Conservation (phyloP, 2,329 filamentous ascomycete genomes). For the Herpomyces periplanetae region DNA sequence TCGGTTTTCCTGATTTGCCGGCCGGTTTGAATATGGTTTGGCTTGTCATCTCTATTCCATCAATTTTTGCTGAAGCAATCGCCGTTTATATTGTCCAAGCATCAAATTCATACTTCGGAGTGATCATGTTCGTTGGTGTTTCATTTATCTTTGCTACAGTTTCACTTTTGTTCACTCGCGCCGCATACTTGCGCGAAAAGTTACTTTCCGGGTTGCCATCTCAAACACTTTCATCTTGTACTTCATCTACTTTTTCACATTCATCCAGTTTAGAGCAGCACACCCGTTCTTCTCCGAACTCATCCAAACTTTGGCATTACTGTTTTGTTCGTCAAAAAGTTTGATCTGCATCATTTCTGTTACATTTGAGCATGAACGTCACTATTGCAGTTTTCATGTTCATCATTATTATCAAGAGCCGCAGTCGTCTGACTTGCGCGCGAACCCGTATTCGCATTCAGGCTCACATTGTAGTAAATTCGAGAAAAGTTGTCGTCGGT, state of each 20-base stretch:
- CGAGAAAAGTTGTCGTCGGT: too few species aligned
- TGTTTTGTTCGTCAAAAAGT: too few species aligned
- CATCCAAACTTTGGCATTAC: too few species aligned
- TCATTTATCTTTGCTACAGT: conserved; percentile 16
- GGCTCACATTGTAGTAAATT: too few species aligned
- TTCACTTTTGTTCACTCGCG: background rate
- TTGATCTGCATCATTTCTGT: too few species aligned
- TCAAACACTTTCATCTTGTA: conserved; percentile 11
- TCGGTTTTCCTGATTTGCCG: conserved; percentile 25
- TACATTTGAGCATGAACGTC: too few species aligned
- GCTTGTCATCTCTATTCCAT: conserved; percentile 26
- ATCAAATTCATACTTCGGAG: conserved; percentile 12
- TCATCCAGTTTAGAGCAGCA: too few species aligned
- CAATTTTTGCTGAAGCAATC: conserved; percentile 25
- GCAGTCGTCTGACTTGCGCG: too few species aligned
- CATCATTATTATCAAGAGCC: too few species aligned
- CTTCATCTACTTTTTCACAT: conserved; percentile 17
- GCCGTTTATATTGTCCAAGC: conserved; percentile 15
- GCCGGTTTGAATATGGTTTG: conserved; percentile 28
- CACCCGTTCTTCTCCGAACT: too few species aligned
- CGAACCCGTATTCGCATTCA: too few species aligned
- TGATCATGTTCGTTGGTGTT: conserved; percentile 18
- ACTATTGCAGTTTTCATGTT: too few species aligned
- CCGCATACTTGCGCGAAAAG: conserved; percentile 7
- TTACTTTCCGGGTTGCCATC: conserved; percentile 14